Evolutionary conservation across 441 rosid species (phyloP), one percentile per base, ranked within the genome.

Genomic region (Gossypium schwendimanii): DNA sequence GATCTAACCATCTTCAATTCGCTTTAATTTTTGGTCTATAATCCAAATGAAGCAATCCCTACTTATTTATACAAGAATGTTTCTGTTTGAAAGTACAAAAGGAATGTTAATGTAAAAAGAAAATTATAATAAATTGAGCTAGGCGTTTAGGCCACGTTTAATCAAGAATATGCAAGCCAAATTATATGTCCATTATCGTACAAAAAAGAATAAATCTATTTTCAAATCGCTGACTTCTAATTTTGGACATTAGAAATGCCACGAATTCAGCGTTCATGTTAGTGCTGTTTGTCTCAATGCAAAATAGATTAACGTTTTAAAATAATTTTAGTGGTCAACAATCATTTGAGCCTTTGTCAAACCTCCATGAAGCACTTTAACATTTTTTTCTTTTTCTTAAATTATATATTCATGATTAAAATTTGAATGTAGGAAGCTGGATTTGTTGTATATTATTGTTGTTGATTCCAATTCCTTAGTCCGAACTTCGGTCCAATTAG

Each of bases 1-100:
- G 71, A 26, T 79, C 52, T 33, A 36, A 78, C 41, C 23, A 7
- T 74, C 57, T 57, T 69, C 72, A 70, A 33, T 33, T 63, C 17
- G 7, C 69, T 12, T 3, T 60, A 60, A 28, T 28, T 3, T 21
- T 70, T 57, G 23, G 2, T 53, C n/a, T 62, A 14, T 5, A 7
- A 63, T 45, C 12, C 45, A 59, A n/a, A 26, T 10, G 31, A 5
- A 69, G 61, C 62, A 28, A 11, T 18, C 10, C 52, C 15, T 60
- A 12, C 21, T 64, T 65, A 65, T 10, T 55, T 55, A 59, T 36
- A 17, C 57, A 5, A 6, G 23, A 52, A 5, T 52, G 20, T 15
- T 50, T 33, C 39, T 6, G 8, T 33, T 6, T 33, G 8, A 33
- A 5, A 31, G 36, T 6, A 31, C 21, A 45, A 45, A 66, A 28